Evolutionary conservation across 2,329 filamentous ascomycete genomes (phyloP), one percentile per base, ranked within the genome.

Genomic region (Acephala macrosclerotiorum): DNA sequence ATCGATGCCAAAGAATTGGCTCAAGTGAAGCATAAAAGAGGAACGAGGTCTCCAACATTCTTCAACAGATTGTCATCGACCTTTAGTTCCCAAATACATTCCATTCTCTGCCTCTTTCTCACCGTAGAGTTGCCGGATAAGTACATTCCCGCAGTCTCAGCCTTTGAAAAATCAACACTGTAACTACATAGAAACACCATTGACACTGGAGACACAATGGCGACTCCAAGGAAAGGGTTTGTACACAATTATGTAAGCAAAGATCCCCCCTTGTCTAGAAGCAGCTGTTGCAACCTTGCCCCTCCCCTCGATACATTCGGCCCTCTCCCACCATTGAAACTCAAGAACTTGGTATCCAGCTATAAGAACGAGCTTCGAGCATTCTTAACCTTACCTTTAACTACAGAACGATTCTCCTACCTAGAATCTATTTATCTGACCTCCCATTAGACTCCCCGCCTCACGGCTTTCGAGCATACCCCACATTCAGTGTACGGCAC

Each of bases 401-500:
- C 29, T 33, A 5, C 9, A 9, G 29, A 33, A 33, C 29, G 29
- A 33, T 33, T 33, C 29, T 9, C 9, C 29, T 33, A 33, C 29
- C 29, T 5, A 5, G 29, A 33, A 33, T 4, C 20, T n/a, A 5
- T 9, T 11, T 49, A 22, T 1, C 36, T 65, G 8, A 63, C 33
- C 25, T 22, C 6, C 14, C 22, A 36, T 25, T 57, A 76, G 75
- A 68, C 75, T 42, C 56, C 63, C 29, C 68, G 71, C 18, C 70
- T 78, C n/a, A 70, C 74, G 53, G 75, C 75, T 2, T 77, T 78
- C 58, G 76, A 78, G 64, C 71, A 76, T 60, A 70, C 66, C 25
- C 69, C 75, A 3, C 63, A 64, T 29, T 45, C 64, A 35, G 56
- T 63, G 4, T n/a, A 64, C 16, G 51, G 60, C 25, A n/a, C 60